Conservation (phyloP, 192 early-diverging fungal species). For the Coemansia pectinata region DNA sequence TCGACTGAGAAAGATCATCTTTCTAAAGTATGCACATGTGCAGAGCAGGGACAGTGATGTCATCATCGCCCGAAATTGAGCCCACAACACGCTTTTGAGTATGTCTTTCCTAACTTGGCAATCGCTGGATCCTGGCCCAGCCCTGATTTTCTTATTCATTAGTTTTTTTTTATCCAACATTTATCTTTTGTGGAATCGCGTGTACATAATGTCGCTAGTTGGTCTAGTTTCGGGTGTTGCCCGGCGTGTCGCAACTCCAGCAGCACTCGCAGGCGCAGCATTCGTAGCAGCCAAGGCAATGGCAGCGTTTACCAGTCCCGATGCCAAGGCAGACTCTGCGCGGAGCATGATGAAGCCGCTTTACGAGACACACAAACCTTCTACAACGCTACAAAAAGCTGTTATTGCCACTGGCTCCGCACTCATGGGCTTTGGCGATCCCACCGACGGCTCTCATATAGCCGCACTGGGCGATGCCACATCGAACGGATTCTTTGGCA, state of each 20-base stretch:
- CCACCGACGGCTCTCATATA: slow-evolving; percentile 59
- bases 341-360: slow-evolving; percentile 48
- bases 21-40: background rate
- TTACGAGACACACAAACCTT: slow-evolving; percentile 65
- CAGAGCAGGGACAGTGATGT: background rate
- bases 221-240: slow-evolving; percentile 23
- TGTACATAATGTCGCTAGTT: slow-evolving; percentile 23
- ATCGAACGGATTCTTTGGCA: slow-evolving; percentile 62
- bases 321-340: slow-evolving; percentile 30
- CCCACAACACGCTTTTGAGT: no score
- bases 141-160: no score
- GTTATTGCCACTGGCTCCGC: slow-evolving; percentile 75
- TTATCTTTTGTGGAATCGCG: background rate
- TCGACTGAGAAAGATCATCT: background rate
- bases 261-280: slow-evolving; percentile 32
- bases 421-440: slow-evolving; percentile 73
- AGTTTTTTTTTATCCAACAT: no score
- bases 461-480: slow-evolving; percentile 85
- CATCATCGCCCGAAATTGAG: background rate
- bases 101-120: no score
- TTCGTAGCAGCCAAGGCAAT: slow-evolving; percentile 28
- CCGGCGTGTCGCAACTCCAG: slow-evolving; percentile 25
- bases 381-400: slow-evolving; percentile 62
- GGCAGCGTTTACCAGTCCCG: slow-evolving; percentile 50
- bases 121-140: no score